phyloP scores from a whole-genome alignment of 2,329 filamentous ascomycete genomes.

The Lasiodiplodia citricola region DNA sequence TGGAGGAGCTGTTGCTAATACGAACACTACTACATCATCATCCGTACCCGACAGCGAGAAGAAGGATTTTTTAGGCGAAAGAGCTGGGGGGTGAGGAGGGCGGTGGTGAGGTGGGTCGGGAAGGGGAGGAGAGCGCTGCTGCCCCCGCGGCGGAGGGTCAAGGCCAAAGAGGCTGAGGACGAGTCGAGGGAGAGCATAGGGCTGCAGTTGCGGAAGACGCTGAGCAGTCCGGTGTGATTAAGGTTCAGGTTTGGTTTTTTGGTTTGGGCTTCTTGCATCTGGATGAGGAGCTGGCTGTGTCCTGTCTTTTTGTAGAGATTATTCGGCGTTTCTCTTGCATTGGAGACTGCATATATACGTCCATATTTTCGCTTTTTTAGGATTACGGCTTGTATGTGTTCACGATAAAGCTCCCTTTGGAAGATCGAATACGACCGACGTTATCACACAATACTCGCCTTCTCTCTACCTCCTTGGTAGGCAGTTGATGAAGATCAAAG shows the following conservation, averaged over 20 bases:
- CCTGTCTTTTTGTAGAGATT: slow-evolving; percentile 29
- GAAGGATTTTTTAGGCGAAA: slow-evolving; percentile 23
- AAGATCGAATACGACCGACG: background rate
- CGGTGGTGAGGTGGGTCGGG: slow-evolving; percentile 1
- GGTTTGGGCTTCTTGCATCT: slow-evolving; percentile 31
- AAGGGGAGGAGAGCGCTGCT: slow-evolving; percentile 1
- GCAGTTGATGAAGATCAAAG: no score
- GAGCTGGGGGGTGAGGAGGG: slow-evolving; percentile 11
- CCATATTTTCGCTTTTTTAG: background rate
- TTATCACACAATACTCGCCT: no score
- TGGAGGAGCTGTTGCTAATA: background rate
- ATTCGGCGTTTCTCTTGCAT: background rate
- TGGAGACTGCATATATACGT: background rate
- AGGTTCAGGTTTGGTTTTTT: slow-evolving; percentile 23
- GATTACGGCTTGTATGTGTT: background rate
- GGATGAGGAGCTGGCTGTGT: slow-evolving; percentile 26
- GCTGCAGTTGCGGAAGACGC: background rate
- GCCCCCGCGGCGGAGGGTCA: background rate
- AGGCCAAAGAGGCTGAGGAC: background rate
- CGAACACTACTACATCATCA: background rate
- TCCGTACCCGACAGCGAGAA: background rate
- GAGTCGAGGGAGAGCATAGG: background rate
- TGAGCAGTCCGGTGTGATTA: slow-evolving; percentile 8
- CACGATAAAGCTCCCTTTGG: background rate
- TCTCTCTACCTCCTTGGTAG: no score